A percentile compares a stretch with the other conserved stretches of the same genome.
Evolutionary conservation across 116 monocot genomes (phyloP).

Genomic region (Cymodocea nodosa): DNA sequence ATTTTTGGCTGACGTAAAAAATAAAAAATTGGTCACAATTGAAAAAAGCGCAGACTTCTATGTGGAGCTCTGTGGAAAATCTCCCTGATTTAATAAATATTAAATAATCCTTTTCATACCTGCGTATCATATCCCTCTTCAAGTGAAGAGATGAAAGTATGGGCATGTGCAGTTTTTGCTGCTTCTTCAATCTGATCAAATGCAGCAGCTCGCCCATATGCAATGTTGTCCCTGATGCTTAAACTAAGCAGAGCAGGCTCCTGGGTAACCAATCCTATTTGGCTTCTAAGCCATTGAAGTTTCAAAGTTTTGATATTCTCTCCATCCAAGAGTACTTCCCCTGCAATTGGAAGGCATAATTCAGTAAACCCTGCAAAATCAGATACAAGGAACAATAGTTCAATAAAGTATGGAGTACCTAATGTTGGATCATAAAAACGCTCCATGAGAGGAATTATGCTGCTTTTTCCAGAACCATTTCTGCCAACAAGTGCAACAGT

Average conservation of each 20-base stretch:
- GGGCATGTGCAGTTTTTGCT: conserved; percentile 97
- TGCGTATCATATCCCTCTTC: conserved; percentile 89
- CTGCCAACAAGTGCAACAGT: conserved; percentile 98
- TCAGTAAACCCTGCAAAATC: neutral
- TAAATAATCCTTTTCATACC: conserved; percentile 19
- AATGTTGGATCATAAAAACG: conserved; percentile 97
- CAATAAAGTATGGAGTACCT: conserved; percentile 28
- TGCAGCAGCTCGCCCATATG: conserved; percentile 84
- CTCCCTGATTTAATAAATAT: too few species aligned
- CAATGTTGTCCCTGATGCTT: conserved; percentile 95
- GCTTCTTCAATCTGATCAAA: conserved; percentile 97
- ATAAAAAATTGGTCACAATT: too few species aligned
- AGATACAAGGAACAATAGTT: neutral
- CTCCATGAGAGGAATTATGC: conserved; percentile 99
- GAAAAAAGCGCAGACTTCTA: too few species aligned
- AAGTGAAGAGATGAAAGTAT: conserved; percentile 78
- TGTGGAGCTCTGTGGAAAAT: too few species aligned
- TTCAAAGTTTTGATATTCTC: conserved; percentile 92
- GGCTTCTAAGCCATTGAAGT: conserved; percentile 94
- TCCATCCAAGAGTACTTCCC: conserved; percentile 95
- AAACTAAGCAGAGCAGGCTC: conserved; percentile 92
- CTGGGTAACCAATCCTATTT: conserved; percentile 97
- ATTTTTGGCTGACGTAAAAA: too few species aligned
- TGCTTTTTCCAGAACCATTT: conserved; percentile 99
- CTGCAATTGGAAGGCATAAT: conserved; percentile 28